phyloP scores from a whole-genome alignment of 2,329 filamentous ascomycete species.

The Cucurbitaria berberidis region DNA sequence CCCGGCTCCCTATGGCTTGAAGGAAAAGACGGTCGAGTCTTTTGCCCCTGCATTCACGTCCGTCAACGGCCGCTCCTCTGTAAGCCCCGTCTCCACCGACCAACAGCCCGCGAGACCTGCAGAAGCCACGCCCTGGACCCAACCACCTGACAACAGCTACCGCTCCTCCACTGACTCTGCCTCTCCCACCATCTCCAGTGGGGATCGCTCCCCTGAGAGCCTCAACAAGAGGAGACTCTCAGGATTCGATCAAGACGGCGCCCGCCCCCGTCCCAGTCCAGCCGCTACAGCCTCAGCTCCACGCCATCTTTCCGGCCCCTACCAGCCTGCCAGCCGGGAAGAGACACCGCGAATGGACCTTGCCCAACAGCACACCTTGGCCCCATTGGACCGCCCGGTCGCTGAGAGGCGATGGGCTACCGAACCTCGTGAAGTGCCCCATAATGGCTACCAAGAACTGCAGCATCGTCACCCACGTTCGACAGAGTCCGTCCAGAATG shows the following conservation, averaged over 20 bases:
- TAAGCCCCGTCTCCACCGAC: conserved; percentile 31
- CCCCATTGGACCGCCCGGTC: conserved; percentile 35
- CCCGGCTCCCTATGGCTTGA: conserved; percentile 37
- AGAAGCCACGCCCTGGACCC: conserved; percentile 25
- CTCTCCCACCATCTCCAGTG: conserved; percentile 27
- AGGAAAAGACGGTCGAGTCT: conserved; percentile 33
- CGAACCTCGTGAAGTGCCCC: conserved; percentile 33
- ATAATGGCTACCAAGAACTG: conserved; percentile 31
- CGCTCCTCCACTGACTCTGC: conserved; percentile 24
- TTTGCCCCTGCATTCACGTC: conserved; percentile 44
- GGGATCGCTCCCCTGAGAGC: conserved; percentile 32
- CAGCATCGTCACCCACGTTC: conserved; percentile 35
- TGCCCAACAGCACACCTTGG: conserved; percentile 30
- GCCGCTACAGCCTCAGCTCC: conserved; percentile 42
- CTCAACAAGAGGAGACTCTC: conserved; percentile 71
- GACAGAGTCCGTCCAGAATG: conserved; percentile 21
- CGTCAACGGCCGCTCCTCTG: conserved; percentile 43
- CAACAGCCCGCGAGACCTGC: conserved; percentile 24
- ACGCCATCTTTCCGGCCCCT: conserved; percentile 42
- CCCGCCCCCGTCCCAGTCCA: conserved; percentile 48
- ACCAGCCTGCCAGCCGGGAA: conserved; percentile 49
- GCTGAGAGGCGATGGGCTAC: conserved; percentile 39
- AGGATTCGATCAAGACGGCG: conserved; percentile 57
- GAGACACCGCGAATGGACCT: conserved; percentile 32
- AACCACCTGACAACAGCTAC: conserved; percentile 26